These are phyloP conservation scores for Oidiodendron maius DNA, from an alignment of 495 filamentous ascomycete species.

Conservation along the genomic window DNA sequence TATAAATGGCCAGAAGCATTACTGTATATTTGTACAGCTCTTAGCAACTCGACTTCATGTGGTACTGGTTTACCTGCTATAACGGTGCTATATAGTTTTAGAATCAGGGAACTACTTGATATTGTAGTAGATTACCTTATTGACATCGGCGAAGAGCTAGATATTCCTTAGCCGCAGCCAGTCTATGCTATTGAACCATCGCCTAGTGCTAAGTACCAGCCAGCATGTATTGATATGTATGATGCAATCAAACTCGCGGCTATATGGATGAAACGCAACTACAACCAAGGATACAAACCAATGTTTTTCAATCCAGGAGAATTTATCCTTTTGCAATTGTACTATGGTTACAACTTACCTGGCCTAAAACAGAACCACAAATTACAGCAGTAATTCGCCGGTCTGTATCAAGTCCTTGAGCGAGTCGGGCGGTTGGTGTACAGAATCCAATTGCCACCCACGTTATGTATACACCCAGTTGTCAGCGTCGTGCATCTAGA, in stretches of 20 bases:
- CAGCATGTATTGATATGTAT: no score
- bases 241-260: no score
- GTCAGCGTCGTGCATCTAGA: background rate
- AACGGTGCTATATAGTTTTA: background rate
- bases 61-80: no score
- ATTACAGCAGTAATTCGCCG: background rate
- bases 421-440: background rate
- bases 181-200: background rate
- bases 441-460: background rate
- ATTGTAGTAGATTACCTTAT: no score
- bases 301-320: background rate
- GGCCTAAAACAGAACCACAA: background rate
- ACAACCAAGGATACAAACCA: background rate
- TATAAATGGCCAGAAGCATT: background rate
- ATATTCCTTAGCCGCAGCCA: no score
- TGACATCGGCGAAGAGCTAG: no score
- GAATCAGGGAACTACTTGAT: background rate
- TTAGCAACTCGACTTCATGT: background rate
- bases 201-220: background rate
- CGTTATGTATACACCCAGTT: background rate
- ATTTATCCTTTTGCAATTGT: background rate
- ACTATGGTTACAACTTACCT: background rate
- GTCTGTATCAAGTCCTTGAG: background rate
- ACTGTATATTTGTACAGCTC: background rate
- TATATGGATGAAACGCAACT: background rate